These are phyloP conservation scores for Gamarada debralockiae DNA, from an alignment of 495 filamentous ascomycete species.

Conservation along the genomic window DNA sequence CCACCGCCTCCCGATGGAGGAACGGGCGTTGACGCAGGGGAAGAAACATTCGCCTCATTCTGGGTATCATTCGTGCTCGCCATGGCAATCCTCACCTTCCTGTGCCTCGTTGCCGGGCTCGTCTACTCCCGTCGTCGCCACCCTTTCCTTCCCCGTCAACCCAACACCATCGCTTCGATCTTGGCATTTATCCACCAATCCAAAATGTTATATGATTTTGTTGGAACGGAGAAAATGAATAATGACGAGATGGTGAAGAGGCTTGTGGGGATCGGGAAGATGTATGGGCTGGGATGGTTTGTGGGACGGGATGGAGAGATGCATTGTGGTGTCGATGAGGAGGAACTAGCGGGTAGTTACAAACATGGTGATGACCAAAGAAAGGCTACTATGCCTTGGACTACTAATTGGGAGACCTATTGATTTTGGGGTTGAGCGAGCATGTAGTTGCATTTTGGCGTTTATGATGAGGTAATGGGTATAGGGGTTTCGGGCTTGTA, in stretches of 20 bases:
- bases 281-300: constrained; percentile 72
- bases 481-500: too few relatives aligned
- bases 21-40: constrained; percentile 37
- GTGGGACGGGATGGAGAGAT: constrained; percentile 57
- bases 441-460: too few relatives aligned
- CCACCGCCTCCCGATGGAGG: neutral
- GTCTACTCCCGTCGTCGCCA: constrained; percentile 53
- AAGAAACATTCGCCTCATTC: constrained; percentile 59
- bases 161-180: constrained; percentile 66
- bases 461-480: too few relatives aligned
- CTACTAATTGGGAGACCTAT: constrained; percentile 18
- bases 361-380: constrained; percentile 45
- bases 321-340: constrained; percentile 70
- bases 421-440: neutral
- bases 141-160: constrained; percentile 67
- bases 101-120: constrained; percentile 45
- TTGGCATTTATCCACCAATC: constrained; percentile 70
- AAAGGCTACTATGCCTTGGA: constrained; percentile 24
- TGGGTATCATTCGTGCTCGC: constrained; percentile 54
- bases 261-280: constrained; percentile 52
- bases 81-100: constrained; percentile 52
- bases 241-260: constrained; percentile 50
- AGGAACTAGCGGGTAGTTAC: constrained; percentile 58
- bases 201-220: constrained; percentile 71
- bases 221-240: constrained; percentile 57